phyloP scores from a whole-genome alignment of 2,329 filamentous ascomycete genomes.

The Ilyonectria mors-panacis region DNA sequence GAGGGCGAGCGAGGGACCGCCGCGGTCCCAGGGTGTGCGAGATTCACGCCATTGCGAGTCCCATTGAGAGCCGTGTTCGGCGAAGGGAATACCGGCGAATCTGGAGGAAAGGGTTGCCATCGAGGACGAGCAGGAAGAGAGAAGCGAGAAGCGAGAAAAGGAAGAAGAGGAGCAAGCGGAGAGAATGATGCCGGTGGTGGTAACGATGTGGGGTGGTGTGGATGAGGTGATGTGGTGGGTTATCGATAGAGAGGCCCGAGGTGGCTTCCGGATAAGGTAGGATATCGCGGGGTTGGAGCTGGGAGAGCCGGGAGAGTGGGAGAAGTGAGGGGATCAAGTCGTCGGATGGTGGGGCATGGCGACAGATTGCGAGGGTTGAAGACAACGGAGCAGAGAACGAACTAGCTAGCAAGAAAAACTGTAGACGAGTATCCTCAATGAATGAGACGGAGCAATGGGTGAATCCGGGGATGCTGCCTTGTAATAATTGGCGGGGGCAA shows the following conservation, averaged over 20 bases:
- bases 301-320: neutral
- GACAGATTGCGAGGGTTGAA: neutral
- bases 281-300: conserved; percentile 9
- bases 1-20: conserved; percentile 67
- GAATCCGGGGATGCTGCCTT: neutral
- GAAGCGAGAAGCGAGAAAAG: neutral
- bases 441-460: neutral
- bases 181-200: neutral
- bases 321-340: conserved; percentile 16
- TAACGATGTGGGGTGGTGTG: neutral
- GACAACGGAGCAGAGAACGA: neutral
- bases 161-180: neutral
- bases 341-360: conserved; percentile 28
- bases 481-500: neutral
- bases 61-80: conserved; percentile 60
- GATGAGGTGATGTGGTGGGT: conserved; percentile 3
- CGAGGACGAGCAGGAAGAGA: conserved; percentile 32
- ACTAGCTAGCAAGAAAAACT: neutral
- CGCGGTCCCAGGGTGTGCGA: conserved; percentile 70
- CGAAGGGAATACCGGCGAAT: conserved; percentile 53
- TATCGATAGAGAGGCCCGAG: neutral
- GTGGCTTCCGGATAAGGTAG: neutral
- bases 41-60: conserved; percentile 62
- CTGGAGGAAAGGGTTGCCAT: conserved; percentile 42
- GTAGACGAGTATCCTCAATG: neutral